These are phyloP conservation scores for Mycena olivaceomarginata DNA, from an alignment of 768 basidiomycete genomes.

Conservation along the genomic window DNA sequence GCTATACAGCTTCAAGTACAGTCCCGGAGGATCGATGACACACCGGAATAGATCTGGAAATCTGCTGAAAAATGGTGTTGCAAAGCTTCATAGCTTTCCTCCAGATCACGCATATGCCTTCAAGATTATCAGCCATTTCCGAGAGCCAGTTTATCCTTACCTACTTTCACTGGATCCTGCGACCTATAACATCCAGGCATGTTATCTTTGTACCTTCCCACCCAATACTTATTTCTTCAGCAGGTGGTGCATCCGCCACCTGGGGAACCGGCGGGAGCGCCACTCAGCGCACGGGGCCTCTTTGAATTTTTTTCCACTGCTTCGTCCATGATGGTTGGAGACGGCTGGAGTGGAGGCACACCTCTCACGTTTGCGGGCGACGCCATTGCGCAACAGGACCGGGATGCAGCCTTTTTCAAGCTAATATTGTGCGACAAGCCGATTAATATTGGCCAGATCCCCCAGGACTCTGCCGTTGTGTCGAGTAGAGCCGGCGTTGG, in stretches of 20 bases:
- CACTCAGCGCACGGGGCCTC: background rate
- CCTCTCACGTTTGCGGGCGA: conserved; percentile 1
- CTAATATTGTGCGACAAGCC: conserved; percentile 7
- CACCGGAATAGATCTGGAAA: background rate
- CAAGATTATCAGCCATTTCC: conserved; percentile 1
- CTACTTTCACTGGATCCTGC: background rate
- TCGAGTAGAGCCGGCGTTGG: background rate
- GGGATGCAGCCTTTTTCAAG: conserved; percentile 9
- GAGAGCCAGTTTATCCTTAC: background rate
- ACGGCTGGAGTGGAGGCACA: background rate
- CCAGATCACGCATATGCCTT: background rate
- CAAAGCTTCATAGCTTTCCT: background rate
- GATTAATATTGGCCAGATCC: background rate
- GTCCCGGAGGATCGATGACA: background rate
- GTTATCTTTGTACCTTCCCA: background rate
- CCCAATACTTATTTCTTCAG: conserved; percentile 9
- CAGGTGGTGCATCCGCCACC: conserved; percentile 6
- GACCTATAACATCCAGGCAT: conserved; percentile 9
- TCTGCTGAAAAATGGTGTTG: conserved; percentile 8
- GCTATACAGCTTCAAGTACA: conserved; percentile 1
- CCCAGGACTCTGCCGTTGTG: background rate
- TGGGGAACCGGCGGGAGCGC: background rate
- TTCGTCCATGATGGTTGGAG: conserved; percentile 7
- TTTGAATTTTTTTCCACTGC: conserved; percentile 3
- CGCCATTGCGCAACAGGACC: background rate